These are phyloP conservation scores for Solanum peruvianum DNA, from an alignment of 257 asterid genomes.

Conservation along the genomic window DNA sequence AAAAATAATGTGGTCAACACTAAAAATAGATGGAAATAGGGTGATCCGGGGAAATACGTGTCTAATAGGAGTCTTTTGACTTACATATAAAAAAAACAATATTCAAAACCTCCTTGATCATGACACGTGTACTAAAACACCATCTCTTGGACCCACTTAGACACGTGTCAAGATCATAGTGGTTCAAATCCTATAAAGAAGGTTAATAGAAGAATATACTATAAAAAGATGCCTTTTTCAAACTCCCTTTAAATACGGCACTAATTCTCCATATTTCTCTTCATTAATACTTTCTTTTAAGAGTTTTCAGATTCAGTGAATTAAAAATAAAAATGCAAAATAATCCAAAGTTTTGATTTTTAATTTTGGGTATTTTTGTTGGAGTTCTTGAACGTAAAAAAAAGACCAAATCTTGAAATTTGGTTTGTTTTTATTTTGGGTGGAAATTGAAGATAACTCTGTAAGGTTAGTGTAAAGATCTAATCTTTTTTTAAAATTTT, in stretches of 20 bases:
- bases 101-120: background rate
- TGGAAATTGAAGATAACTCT: background rate
- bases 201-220: background rate
- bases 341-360: background rate
- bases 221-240: background rate
- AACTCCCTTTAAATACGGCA: background rate
- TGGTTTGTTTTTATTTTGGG: background rate
- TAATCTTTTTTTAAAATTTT: background rate
- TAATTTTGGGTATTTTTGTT: background rate
- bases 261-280: background rate
- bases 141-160: rapidly evolving
- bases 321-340: background rate
- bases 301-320: background rate
- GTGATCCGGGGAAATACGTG: background rate
- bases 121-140: background rate
- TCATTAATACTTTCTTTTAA: background rate
- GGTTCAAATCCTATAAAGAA: background rate
- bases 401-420: background rate
- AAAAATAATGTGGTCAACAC: background rate
- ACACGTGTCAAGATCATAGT: background rate
- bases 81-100: background rate
- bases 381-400: background rate
- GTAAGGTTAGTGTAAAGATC: background rate
- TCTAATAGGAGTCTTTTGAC: background rate
- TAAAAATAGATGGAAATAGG: background rate